These are phyloP conservation scores for Colletotrichum lindemuthianum DNA, from an alignment of 2,329 filamentous ascomycete species.

Conservation along the genomic window DNA sequence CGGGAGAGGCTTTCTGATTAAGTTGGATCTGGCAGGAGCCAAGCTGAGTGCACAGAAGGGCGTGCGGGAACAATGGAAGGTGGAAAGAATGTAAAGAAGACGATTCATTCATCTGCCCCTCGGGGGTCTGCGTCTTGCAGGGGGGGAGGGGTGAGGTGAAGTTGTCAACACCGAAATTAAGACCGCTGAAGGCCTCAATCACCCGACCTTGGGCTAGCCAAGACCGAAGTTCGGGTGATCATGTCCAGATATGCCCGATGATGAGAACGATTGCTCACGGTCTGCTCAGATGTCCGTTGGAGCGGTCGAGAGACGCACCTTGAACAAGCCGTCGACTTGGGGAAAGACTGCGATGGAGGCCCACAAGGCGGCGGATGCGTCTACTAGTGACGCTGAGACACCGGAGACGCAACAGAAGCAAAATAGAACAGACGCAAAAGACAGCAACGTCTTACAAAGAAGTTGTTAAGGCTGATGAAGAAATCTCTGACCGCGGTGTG, in stretches of 20 bases:
- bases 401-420: slow-evolving; percentile 5
- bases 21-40: slow-evolving; percentile 34
- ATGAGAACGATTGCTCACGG: slow-evolving; percentile 10
- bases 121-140: not conserved
- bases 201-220: slow-evolving; percentile 26
- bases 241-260: slow-evolving; percentile 22
- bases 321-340: not conserved
- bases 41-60: slow-evolving; percentile 18
- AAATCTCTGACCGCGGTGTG: slow-evolving; percentile 4
- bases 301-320: slow-evolving; percentile 13
- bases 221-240: slow-evolving; percentile 28
- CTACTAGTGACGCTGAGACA: slow-evolving; percentile 21
- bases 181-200: not conserved
- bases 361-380: slow-evolving; percentile 4
- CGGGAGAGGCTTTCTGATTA: slow-evolving; percentile 25
- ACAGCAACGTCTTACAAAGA: slow-evolving; percentile 13
- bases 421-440: slow-evolving; percentile 3
- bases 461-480: slow-evolving; percentile 28
- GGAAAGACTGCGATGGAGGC: not conserved
- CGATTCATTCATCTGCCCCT: slow-evolving; percentile 5
- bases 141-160: not conserved
- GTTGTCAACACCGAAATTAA: not conserved
- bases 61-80: slow-evolving; percentile 11
- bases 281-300: slow-evolving; percentile 22
- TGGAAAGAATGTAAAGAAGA: not conserved